Conservation (phyloP, 495 filamentous ascomycete species). For the Xylaria sp. region DNA sequence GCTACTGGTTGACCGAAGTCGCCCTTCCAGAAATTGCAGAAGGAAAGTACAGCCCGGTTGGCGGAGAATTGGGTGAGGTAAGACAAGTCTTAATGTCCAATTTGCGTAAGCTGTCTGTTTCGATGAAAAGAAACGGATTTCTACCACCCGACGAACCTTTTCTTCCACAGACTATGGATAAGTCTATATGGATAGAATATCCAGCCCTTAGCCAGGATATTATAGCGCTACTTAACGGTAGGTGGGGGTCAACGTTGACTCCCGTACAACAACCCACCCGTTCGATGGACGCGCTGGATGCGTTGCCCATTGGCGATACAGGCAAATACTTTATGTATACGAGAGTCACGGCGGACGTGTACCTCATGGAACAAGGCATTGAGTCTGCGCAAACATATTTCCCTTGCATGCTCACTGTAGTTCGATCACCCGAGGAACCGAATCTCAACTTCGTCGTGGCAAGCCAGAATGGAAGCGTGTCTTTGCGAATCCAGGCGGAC, state of each 20-base stretch:
- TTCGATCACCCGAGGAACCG: slow-evolving; percentile 70
- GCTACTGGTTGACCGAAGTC: slow-evolving; percentile 78
- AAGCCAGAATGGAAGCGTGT: slow-evolving; percentile 77
- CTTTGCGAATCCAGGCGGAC: slow-evolving; percentile 73
- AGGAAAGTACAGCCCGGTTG: slow-evolving; percentile 42
- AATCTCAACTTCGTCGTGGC: slow-evolving; percentile 72
- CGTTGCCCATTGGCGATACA: slow-evolving; percentile 77
- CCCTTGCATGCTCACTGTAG: slow-evolving; percentile 74
- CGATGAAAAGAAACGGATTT: slow-evolving; percentile 81
- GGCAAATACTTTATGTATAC: slow-evolving; percentile 73
- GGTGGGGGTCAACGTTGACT: slow-evolving; percentile 56
- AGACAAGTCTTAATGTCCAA: slow-evolving; percentile 65
- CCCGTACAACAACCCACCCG: slow-evolving; percentile 41
- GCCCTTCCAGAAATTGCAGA: slow-evolving; percentile 63
- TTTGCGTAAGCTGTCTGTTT: slow-evolving; percentile 74
- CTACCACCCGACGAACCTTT: slow-evolving; percentile 69
- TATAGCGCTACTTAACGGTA: slow-evolving; percentile 67
- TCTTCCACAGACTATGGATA: slow-evolving; percentile 71
- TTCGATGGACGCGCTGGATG: slow-evolving; percentile 62
- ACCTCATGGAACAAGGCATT: slow-evolving; percentile 70
- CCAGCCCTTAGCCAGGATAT: slow-evolving; percentile 73
- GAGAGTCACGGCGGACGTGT: slow-evolving; percentile 72
- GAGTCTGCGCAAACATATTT: slow-evolving; percentile 69
- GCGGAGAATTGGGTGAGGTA: slow-evolving; percentile 53
- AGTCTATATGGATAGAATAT: slow-evolving; percentile 77